These are phyloP conservation scores for Hamigera avellanea DNA, from an alignment of 495 filamentous ascomycete genomes.

Conservation along the genomic window DNA sequence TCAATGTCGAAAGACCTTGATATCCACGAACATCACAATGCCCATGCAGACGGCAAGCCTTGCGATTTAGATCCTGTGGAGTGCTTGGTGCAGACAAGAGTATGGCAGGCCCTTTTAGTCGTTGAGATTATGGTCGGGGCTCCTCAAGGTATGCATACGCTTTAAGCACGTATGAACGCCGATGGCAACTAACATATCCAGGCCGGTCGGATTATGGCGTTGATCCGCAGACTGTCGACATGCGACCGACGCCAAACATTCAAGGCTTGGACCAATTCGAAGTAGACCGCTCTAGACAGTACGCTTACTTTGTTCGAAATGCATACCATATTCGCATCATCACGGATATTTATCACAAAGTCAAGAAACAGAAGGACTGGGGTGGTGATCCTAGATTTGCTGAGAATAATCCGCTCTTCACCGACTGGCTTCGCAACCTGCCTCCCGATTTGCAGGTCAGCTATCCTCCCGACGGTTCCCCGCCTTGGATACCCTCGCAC, in stretches of 20 bases:
- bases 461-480: constrained; percentile 67
- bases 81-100: constrained; percentile 70
- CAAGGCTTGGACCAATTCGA: constrained; percentile 67
- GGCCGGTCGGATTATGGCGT: constrained; percentile 77
- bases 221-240: constrained; percentile 64
- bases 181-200: constrained; percentile 27
- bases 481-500: constrained; percentile 79
- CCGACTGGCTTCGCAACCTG: constrained; percentile 64
- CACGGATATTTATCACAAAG: constrained; percentile 59
- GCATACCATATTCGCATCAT: constrained; percentile 71
- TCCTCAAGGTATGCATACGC: constrained; percentile 61
- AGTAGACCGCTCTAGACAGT: constrained; percentile 67
- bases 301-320: constrained; percentile 64
- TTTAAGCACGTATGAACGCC: constrained; percentile 1
- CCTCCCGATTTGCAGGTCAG: constrained; percentile 69
- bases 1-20: constrained; percentile 91
- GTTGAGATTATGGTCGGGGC: constrained; percentile 90
- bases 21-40: constrained; percentile 73
- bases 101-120: constrained; percentile 85
- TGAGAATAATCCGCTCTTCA: constrained; percentile 61
- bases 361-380: constrained; percentile 84
- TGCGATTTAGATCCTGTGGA: constrained; percentile 63
- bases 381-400: constrained; percentile 76
- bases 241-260: constrained; percentile 49
- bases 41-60: constrained; percentile 56